phyloP scores from a whole-genome alignment of 805 yeast genomes.

The Myxozyma mucilagina region DNA sequence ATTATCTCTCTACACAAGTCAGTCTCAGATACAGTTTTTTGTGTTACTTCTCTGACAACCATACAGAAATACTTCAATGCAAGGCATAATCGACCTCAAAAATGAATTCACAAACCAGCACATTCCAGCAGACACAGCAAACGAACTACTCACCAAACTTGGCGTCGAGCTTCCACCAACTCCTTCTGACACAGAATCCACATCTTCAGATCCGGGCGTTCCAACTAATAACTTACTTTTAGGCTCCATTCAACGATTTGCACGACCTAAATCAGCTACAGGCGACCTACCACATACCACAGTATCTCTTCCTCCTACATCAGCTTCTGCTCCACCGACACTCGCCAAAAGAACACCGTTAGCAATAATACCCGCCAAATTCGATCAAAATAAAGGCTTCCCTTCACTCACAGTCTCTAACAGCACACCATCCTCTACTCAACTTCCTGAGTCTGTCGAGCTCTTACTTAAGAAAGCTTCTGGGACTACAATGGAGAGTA shows the following conservation, averaged over 20 bases:
- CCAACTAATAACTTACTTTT: no score
- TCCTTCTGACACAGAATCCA: neutral
- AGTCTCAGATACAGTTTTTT: conserved; percentile 21
- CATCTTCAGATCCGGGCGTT: neutral
- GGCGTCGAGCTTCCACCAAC: neutral
- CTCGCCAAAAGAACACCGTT: conserved; percentile 16
- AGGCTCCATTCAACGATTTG: neutral
- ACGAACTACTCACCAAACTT: neutral
- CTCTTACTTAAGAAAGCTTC: conserved; percentile 32
- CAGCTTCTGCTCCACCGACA: neutral
- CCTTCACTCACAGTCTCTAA: neutral
- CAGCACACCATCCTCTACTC: neutral
- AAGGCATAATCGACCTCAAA: conserved; percentile 17
- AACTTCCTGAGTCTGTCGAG: conserved; percentile 5
- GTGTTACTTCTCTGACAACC: neutral
- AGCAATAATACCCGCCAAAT: conserved; percentile 8
- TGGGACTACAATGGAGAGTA: conserved; percentile 45
- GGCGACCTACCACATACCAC: neutral
- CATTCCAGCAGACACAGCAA: neutral
- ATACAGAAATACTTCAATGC: neutral
- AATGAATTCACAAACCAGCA: conserved; percentile 10
- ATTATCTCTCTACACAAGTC: conserved; percentile 45
- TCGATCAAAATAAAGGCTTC: conserved; percentile 12
- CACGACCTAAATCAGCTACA: neutral
- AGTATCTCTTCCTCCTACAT: neutral